Conservation (phyloP, 2,329 filamentous ascomycete species). For the Ophiostoma piceae region DNA sequence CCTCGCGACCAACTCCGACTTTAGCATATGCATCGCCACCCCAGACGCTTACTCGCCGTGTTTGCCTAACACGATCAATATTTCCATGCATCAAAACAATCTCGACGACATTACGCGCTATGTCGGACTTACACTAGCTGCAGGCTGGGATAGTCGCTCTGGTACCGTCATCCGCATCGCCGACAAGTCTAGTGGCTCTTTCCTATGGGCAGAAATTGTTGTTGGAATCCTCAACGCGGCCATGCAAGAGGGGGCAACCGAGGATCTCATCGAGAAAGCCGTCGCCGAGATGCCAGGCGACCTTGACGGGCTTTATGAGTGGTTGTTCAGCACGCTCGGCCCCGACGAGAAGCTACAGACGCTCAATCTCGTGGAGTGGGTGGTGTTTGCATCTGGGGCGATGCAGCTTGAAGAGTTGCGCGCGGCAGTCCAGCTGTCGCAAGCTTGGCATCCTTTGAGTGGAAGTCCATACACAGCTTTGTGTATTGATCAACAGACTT, state of each 20-base stretch:
- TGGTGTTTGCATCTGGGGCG: background rate
- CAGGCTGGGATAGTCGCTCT: background rate
- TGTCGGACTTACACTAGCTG: background rate
- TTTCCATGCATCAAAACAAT: background rate
- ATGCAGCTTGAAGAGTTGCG: background rate
- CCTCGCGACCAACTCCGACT: too few relatives aligned
- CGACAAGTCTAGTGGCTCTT: background rate
- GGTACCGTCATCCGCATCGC: background rate
- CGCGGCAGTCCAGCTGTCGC: background rate
- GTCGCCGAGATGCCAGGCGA: background rate
- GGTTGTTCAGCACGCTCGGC: background rate
- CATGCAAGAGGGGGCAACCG: background rate
- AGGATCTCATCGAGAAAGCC: background rate
- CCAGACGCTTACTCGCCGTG: background rate
- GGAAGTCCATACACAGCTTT: background rate
- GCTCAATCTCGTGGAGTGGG: background rate
- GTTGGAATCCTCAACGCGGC: background rate
- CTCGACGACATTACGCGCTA: background rate
- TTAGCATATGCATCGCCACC: too few relatives aligned
- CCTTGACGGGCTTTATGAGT: background rate
- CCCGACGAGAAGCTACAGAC: background rate
- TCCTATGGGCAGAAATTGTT: background rate
- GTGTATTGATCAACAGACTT: background rate
- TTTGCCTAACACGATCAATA: background rate
- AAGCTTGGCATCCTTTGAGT: background rate